Base-by-base conservation (phyloP, 2,329 filamentous ascomycete species). In the Lasiodiplodia gonubiensis region DNA sequence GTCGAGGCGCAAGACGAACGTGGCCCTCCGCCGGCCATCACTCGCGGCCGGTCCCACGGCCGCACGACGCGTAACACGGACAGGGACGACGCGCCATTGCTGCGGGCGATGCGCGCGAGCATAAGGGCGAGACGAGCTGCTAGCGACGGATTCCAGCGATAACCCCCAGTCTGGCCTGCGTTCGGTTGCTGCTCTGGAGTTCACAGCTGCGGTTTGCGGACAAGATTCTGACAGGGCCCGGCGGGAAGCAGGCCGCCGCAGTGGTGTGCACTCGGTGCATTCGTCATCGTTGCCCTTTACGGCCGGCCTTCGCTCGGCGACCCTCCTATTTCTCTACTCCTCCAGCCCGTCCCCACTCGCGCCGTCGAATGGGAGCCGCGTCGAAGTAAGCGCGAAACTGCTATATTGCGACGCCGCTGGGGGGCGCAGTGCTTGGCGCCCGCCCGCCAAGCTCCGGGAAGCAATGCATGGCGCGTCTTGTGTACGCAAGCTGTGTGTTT, bases 51-150 rank as follows among this genome's bases (percentile, higher is more conserved):
- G 59, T 51, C 42, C 59, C 42, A 51, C 46, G 52, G 39, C 64
- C 27, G 64, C 53, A 59, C 64, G 54, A 67, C 65, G 65, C 65
- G 65, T 67, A 67, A 67, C 65, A 66, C 64, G 53, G 55, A 54
- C 54, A 61, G 65, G 65, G 54, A 57, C 48, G 55, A 37, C 46
- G 42, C 64, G 64, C 65, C 65, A 67, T 67, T 59, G 65, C 55
- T 60, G 30, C 54, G 23, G 54, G 46, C 54, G 35, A 14, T n/a
- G 65, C 65, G 65, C 48, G 54, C 65, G 55, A 67, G 65, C 65
- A 67, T 67, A 61, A 67, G 55, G 65, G 35, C 55, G 51, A 46
- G 42, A 66, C 16, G 53, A 52, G 25, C 51, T 48, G 52, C 30
- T 49, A 55, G 11, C 18, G 42, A 49, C 42, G 21, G 27, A 49